Evolutionary conservation across 257 asterid species (phyloP).

Genomic region (Cordia subcordata): DNA sequence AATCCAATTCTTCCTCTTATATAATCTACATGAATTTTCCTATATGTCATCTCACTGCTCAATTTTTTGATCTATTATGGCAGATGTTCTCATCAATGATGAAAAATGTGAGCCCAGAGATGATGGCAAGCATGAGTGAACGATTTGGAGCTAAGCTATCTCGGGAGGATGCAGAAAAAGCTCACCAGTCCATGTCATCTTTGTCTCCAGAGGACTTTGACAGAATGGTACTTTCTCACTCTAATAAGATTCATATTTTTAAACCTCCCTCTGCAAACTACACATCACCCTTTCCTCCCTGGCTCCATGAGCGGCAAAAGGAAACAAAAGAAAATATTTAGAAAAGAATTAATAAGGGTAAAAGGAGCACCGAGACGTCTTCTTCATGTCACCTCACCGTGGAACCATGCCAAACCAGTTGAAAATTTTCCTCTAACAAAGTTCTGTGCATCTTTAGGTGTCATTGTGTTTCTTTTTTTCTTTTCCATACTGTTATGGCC

Average conservation of each 20-base stretch:
- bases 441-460: too few species aligned
- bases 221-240: conserved; percentile 50
- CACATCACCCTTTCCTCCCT: too few species aligned
- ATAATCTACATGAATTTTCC: not conserved
- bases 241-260: not conserved
- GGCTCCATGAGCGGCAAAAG: too few species aligned
- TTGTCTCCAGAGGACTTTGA: conserved; percentile 91
- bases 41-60: conserved; percentile 7
- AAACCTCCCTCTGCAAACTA: not conserved
- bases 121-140: conserved; percentile 94
- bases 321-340: too few species aligned
- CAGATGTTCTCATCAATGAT: conserved; percentile 96
- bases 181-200: conserved; percentile 97
- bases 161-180: conserved; percentile 95
- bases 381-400: too few species aligned
- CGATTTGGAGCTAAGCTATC: conserved; percentile 90
- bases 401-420: too few species aligned
- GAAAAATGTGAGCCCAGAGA: conserved; percentile 84
- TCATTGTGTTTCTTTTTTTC: too few species aligned
- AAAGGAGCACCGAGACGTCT: too few species aligned
- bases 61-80: conserved; percentile 15
- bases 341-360: too few species aligned
- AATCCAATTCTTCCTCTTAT: not conserved
- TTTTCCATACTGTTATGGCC: too few species aligned
- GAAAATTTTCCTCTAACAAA: too few species aligned